A percentile compares a stretch with the other conserved stretches of the same genome.
These are phyloP conservation scores for Infundibulicybe gibba DNA, from an alignment of 768 basidiomycete species.

Conservation along the genomic window DNA sequence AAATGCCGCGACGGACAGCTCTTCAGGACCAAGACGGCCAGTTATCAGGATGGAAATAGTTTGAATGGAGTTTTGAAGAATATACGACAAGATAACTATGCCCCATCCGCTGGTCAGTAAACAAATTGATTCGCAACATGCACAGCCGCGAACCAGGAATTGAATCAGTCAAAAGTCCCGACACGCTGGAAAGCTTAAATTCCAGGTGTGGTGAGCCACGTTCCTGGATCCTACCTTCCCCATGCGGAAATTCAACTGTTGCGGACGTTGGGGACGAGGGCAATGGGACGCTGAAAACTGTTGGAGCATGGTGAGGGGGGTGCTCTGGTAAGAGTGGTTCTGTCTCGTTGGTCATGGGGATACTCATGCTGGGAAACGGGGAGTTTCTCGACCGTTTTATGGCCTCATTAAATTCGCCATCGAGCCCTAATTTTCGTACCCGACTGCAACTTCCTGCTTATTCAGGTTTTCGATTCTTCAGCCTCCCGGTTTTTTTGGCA, in stretches of 20 bases:
- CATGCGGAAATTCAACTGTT: slow-evolving; percentile 19
- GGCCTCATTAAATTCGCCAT: too few relatives aligned
- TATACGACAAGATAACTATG: slow-evolving; percentile 65
- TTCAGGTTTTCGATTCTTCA: slow-evolving; percentile 1
- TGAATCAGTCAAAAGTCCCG: slow-evolving; percentile 22
- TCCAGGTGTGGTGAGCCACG: slow-evolving; percentile 16
- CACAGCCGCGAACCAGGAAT: slow-evolving; percentile 42
- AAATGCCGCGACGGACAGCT: slow-evolving; percentile 70
- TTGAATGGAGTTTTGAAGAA: slow-evolving; percentile 72
- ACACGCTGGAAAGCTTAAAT: slow-evolving; percentile 10
- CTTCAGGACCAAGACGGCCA: slow-evolving; percentile 65
- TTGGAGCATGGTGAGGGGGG: too few relatives aligned
- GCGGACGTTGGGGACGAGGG: slow-evolving; percentile 14
- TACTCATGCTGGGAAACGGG: too few relatives aligned
- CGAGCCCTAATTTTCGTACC: too few relatives aligned
- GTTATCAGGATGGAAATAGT: slow-evolving; percentile 60
- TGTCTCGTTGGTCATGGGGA: slow-evolving; percentile 8
- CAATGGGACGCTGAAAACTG: too few relatives aligned
- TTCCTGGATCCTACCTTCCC: slow-evolving; percentile 20
- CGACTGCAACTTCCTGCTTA: neutral
- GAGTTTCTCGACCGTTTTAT: too few relatives aligned
- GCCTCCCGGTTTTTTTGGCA: neutral
- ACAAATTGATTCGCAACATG: neutral
- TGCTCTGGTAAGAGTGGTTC: slow-evolving; percentile 11
- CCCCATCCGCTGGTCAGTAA: neutral